Base-by-base conservation (phyloP, 371 early-diverging fungal species). In the Coemansia sp. region DNA sequence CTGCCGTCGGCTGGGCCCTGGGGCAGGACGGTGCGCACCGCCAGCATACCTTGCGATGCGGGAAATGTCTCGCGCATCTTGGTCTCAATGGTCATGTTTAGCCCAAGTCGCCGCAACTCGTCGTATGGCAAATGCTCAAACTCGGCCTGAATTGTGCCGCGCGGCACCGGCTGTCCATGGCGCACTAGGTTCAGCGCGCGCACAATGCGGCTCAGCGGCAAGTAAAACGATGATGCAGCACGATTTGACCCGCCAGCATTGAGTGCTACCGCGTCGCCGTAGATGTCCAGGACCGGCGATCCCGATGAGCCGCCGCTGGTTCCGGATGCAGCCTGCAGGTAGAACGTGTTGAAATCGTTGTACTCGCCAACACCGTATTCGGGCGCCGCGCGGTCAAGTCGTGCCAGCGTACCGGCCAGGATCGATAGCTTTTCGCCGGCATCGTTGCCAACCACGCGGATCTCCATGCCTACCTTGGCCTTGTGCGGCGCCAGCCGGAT, bases 391-490 rank as follows among this genome's bases (percentile, higher is more conserved):
- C 96, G 86, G 78, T 96, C 94, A 42, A 95, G 81, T 51, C 96
- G 86, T 5, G 96, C 90, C 48, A 96, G 89, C 16, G 90, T 87
- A 53, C 96, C 96, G 1, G 93, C 87, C 68, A 93, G 81, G 58
- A 95, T 94, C 45, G 89, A 88, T 54, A 95, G 83, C 73, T 95
- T 95, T 76, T 96, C 96, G 63, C 93, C 94, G 40, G 93, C 94
- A 74, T 96, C 95, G 77, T 94, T 94, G 79, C 95, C 95, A 32
- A 95, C 93, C 8, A 96, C 93, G 13, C 94, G 87, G 77, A 96
- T 93, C 57, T 96, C 96, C 66, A 93, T 82, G 36, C 96, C 96
- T 9, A 94, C 90, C 67, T 89, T 87, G 34, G 95, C 96, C 59
- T 87, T 80, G 62, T 91, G 88, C 20, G 96, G 94, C 3, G 83